A percentile compares a stretch with the other conserved stretches of the same genome.
Conservation (phyloP, 2,329 filamentous ascomycete genomes). For the Colletotrichum melonis region DNA sequence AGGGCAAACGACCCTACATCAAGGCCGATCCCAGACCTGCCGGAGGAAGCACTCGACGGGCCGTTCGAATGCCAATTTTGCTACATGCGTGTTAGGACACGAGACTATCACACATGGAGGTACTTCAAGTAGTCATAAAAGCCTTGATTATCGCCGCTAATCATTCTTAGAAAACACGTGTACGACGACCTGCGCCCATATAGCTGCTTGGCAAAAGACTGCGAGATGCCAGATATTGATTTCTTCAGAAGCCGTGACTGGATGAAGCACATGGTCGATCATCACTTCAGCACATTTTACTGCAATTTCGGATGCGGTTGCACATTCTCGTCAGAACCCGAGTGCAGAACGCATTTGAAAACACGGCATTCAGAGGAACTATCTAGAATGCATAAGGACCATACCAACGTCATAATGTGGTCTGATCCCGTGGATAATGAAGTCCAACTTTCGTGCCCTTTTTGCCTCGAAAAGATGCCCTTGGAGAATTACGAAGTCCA, state of each 20-base stretch:
- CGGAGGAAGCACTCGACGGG: not conserved
- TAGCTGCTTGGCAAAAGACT: conserved; percentile 45
- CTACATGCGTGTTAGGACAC: not conserved
- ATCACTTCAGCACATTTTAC: conserved; percentile 35
- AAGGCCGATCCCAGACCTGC: not conserved
- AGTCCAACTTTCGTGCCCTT: rapidly evolving
- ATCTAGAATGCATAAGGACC: not conserved
- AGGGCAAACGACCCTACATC: too few species aligned
- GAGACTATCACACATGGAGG: conserved; percentile 43
- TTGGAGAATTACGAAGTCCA: not conserved
- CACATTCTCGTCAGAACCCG: rapidly evolving
- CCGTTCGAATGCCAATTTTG: not conserved
- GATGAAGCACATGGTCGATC: conserved; percentile 40
- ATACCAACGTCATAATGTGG: not conserved
- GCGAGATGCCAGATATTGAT: conserved; percentile 37
- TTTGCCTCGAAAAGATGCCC: not conserved
- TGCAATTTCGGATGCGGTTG: not conserved
- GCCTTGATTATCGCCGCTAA: too few species aligned
- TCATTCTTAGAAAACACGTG: conserved; percentile 46
- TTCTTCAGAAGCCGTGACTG: conserved; percentile 40
- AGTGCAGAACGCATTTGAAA: not conserved
- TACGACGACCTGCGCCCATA: conserved; percentile 53
- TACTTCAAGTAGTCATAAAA: conserved; percentile 17
- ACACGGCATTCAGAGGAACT: not conserved
- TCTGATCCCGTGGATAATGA: rapidly evolving